Evolutionary conservation across 352 stramenopile species (phyloP), one percentile per base, ranked within the genome.

Genomic region (Globisporangium nodosum): DNA sequence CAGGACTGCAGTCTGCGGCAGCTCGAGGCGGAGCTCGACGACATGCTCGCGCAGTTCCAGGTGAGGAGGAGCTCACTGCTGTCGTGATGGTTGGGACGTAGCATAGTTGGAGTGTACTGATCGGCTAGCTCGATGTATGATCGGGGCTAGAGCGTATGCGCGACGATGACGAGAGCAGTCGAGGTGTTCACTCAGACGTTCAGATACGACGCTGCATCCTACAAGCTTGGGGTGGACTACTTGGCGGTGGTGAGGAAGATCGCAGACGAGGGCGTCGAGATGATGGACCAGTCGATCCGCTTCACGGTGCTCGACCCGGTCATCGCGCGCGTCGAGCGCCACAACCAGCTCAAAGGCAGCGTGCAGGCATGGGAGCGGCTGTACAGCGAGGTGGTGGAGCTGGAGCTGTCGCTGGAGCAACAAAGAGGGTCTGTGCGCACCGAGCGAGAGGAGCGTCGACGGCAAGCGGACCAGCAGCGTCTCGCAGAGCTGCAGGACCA

Each of bases 241-340:
- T 58, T 81, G 46, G 50, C 73, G 7, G 63, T 66, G 24, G 76
- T 85, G 64, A 85, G 79, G 53, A 60, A 70, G 43, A 78, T 91
- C 59, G 69, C 78, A n/a, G 69, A 61, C 40, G 66, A 83, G 45
- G 66, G 81, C 27, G 80, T 71, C 0, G 75, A 91, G 24, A 66
- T 76, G 46, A 77, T 90, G 72, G 81, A 93, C 42, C 84, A 91
- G 60, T 85, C 84, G 3, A 74, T 93, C 49, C 75, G 79, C 13
- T 90, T 93, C 63, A 93, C 81, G 1, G 76, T 90, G 16, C 24
- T 91, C 49, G 81, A 90, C 52, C 81, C 84, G 8, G 52, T 93
- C 4, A 61, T 73, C 46, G 69, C 71, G 16, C 73, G 68, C 8
- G 68, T 93, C 40, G 70, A 87, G 35, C 69, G 67, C 16, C 73